phyloP scores from a whole-genome alignment of 140 eudicot species.

The Anethum foeniculum region DNA sequence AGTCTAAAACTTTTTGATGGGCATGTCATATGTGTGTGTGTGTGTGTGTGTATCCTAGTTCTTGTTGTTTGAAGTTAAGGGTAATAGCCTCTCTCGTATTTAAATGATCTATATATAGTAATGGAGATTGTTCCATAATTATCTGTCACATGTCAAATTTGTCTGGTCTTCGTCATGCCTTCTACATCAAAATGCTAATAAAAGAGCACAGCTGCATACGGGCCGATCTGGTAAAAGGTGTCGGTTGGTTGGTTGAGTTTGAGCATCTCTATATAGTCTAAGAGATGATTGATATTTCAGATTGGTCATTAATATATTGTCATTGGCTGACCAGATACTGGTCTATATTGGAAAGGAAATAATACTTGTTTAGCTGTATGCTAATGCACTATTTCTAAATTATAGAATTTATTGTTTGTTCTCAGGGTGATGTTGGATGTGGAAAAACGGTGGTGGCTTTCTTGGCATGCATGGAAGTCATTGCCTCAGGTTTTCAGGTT shows the following conservation, averaged over 20 bases:
- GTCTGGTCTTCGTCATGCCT: neutral
- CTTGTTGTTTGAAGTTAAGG: neutral
- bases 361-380: conserved; percentile 4
- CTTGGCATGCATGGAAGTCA: conserved; percentile 97
- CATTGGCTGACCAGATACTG: neutral
- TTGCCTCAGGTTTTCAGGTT: conserved; percentile 94
- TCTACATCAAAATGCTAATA: neutral
- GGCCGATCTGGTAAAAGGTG: neutral
- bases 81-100: neutral
- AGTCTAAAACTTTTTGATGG: neutral
- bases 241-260: neutral
- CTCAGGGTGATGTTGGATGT: conserved; percentile 99
- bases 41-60: neutral
- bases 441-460: conserved; percentile 97
- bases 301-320: neutral
- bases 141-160: neutral
- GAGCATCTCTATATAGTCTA: neutral
- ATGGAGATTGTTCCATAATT: neutral
- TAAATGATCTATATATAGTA: neutral
- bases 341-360: neutral
- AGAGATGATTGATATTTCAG: neutral
- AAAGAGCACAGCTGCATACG: neutral
- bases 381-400: neutral
- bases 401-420: conserved; percentile 8
- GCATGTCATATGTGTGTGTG: neutral